Percentiles rank a stretch among this genome's conserved stretches.
Evolutionary conservation across 2,329 filamentous ascomycete genomes (phyloP).

Genomic region (Anthostomella pinea): DNA sequence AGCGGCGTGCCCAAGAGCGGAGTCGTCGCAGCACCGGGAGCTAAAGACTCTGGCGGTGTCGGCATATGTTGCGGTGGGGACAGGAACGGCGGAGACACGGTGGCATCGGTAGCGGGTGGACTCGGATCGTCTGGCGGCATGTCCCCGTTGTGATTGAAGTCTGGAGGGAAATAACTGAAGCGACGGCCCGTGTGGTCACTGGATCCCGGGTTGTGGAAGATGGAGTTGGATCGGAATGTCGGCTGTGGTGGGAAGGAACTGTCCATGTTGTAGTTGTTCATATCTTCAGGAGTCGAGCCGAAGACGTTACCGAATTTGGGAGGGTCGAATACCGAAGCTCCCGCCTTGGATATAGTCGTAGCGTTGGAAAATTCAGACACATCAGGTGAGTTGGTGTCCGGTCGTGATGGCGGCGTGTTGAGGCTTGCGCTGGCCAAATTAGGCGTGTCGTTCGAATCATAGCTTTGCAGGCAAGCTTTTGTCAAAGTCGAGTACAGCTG

Average conservation of each 20-base stretch:
- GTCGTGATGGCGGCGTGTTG: constrained; percentile 46
- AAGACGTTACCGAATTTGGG: constrained; percentile 60
- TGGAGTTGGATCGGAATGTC: constrained; percentile 64
- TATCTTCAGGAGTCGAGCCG: constrained; percentile 52
- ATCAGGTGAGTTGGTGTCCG: constrained; percentile 48
- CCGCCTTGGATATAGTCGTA: constrained; percentile 33
- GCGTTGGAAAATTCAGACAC: constrained; percentile 38
- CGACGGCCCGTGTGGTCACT: constrained; percentile 53
- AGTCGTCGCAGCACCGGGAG: constrained; percentile 20
- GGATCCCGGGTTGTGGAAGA: constrained; percentile 58
- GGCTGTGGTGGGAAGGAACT: constrained; percentile 45
- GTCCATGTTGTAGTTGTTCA: constrained; percentile 45
- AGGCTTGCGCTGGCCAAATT: constrained; percentile 33
- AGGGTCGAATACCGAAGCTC: constrained; percentile 41
- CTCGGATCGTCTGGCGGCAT: constrained; percentile 29
- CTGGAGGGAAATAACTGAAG: constrained; percentile 64
- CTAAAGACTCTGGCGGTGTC: constrained; percentile 28
- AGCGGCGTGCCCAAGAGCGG: constrained; percentile 27
- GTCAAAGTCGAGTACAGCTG: constrained; percentile 86
- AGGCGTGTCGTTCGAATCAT: constrained; percentile 58
- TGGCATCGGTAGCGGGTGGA: constrained; percentile 28
- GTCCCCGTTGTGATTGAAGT: constrained; percentile 39
- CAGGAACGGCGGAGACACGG: constrained; percentile 28
- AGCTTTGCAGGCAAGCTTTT: constrained; percentile 82
- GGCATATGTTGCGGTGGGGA: constrained; percentile 27